Evolutionary conservation across 2,329 filamentous ascomycete genomes (phyloP).

Genomic region (Hirsutella rhossiliensis): DNA sequence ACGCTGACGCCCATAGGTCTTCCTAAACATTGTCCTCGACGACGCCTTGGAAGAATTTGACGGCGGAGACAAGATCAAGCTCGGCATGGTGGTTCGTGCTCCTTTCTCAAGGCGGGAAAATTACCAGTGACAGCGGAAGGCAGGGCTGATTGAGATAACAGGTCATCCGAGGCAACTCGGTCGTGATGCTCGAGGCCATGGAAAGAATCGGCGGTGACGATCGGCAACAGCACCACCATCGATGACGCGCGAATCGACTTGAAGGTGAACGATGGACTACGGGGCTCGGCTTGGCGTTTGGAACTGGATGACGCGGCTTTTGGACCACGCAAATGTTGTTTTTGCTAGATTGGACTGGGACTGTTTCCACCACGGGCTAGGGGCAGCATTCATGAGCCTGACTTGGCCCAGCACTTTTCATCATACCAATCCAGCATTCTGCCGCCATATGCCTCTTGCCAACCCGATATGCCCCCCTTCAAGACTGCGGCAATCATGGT

Average conservation of each 20-base stretch:
- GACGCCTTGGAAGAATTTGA: conserved; percentile 93
- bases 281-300: conserved; percentile 18
- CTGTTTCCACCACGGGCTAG: background rate
- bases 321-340: background rate
- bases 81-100: conserved; percentile 78
- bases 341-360: background rate
- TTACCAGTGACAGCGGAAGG: no score
- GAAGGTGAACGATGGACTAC: background rate
- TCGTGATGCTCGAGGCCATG: conserved; percentile 90
- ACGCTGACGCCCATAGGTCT: conserved; percentile 51
- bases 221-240: conserved; percentile 23
- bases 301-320: conserved; percentile 8
- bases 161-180: conserved; percentile 95
- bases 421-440: conserved; percentile 39
- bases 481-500: conserved; percentile 34
- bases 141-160: conserved; percentile 20
- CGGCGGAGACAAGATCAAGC: conserved; percentile 75
- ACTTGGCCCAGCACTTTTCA: conserved; percentile 22
- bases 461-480: conserved; percentile 41
- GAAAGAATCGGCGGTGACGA: conserved; percentile 56
- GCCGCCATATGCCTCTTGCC: conserved; percentile 36
- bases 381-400: conserved; percentile 9
- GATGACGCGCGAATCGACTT: conserved; percentile 9
- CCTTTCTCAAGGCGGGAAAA: background rate
- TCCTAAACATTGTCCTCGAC: conserved; percentile 95